Evolutionary conservation across 352 stramenopile species (phyloP).

Genomic region (Lagenidium giganteum): DNA sequence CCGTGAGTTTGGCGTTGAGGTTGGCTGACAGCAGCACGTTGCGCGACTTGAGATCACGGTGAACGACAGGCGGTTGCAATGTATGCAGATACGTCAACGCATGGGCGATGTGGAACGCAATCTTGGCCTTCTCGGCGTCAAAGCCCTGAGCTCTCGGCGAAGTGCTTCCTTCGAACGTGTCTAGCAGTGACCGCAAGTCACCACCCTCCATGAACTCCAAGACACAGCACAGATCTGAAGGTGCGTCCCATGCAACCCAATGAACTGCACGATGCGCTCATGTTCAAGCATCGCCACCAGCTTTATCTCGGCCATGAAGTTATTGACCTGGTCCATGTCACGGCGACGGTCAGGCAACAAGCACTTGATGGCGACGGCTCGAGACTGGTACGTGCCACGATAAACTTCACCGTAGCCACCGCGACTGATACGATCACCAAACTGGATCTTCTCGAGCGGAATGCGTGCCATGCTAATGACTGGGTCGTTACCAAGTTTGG

Average conservation of each 20-base stretch:
- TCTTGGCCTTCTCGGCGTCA: constrained; percentile 30
- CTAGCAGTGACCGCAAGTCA: constrained; percentile 27
- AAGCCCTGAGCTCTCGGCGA: constrained; percentile 15
- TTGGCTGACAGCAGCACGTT: constrained; percentile 25
- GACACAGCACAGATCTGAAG: constrained; percentile 28
- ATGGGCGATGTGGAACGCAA: constrained; percentile 31
- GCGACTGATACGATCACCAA: constrained; percentile 10
- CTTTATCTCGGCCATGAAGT: constrained; percentile 23
- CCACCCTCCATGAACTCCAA: constrained; percentile 38
- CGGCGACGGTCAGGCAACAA: constrained; percentile 14
- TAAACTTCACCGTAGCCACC: constrained; percentile 28
- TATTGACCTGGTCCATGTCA: constrained; percentile 12
- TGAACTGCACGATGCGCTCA: constrained; percentile 29
- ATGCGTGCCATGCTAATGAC: constrained; percentile 9
- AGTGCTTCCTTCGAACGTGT: constrained; percentile 2
- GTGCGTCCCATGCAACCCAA: constrained; percentile 42
- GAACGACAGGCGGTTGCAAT: constrained; percentile 15
- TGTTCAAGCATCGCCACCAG: constrained; percentile 32
- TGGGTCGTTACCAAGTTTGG: too few relatives aligned
- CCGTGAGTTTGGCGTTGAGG: constrained; percentile 31
- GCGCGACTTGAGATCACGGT: constrained; percentile 39
- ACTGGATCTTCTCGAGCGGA: constrained; percentile 10
- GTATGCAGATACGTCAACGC: constrained; percentile 39
- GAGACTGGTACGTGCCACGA: constrained; percentile 15
- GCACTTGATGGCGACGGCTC: constrained; percentile 24